Percentiles rank a stretch among this genome's conserved stretches.
These are phyloP conservation scores for Alternaria ethzedia DNA, from an alignment of 2,329 filamentous ascomycete genomes.

Conservation along the genomic window DNA sequence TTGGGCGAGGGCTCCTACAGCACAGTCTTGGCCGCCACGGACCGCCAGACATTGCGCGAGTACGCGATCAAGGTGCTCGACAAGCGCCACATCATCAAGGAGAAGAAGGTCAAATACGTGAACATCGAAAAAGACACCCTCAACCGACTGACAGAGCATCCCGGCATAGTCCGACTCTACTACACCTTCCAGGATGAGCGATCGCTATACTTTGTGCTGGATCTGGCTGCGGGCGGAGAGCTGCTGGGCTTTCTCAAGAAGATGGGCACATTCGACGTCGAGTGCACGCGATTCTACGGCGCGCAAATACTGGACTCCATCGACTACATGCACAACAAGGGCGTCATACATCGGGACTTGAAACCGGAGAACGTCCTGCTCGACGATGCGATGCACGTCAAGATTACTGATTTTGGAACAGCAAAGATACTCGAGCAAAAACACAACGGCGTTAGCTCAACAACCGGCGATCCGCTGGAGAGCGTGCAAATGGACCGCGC, in stretches of 20 bases:
- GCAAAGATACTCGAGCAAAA: constrained; percentile 81
- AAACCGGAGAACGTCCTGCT: constrained; percentile 97
- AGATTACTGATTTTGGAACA: constrained; percentile 98
- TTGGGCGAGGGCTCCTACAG: constrained; percentile 98
- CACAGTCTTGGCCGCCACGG: constrained; percentile 89
- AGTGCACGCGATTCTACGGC: constrained; percentile 92
- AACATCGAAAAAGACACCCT: constrained; percentile 99
- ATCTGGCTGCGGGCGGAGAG: constrained; percentile 90
- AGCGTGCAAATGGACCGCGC: constrained; percentile 73
- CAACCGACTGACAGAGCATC: constrained; percentile 94
- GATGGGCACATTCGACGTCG: constrained; percentile 90
- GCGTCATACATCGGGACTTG: constrained; percentile 93
- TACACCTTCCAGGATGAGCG: constrained; percentile 98
- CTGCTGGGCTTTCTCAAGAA: constrained; percentile 92
- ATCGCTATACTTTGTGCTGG: constrained; percentile 95
- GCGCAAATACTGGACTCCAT: constrained; percentile 96
- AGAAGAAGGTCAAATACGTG: constrained; percentile 99
- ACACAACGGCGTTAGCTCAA: constrained; percentile 48
- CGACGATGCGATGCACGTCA: constrained; percentile 95
- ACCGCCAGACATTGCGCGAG: constrained; percentile 91
- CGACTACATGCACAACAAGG: constrained; percentile 96
- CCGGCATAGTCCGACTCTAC: constrained; percentile 93
- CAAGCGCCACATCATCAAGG: constrained; percentile 99
- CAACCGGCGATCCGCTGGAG: constrained; percentile 59
- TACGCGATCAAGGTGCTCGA: constrained; percentile 98